Base-by-base conservation (phyloP, 495 filamentous ascomycete genomes). In the Lasiosphaeris hirsuta region DNA sequence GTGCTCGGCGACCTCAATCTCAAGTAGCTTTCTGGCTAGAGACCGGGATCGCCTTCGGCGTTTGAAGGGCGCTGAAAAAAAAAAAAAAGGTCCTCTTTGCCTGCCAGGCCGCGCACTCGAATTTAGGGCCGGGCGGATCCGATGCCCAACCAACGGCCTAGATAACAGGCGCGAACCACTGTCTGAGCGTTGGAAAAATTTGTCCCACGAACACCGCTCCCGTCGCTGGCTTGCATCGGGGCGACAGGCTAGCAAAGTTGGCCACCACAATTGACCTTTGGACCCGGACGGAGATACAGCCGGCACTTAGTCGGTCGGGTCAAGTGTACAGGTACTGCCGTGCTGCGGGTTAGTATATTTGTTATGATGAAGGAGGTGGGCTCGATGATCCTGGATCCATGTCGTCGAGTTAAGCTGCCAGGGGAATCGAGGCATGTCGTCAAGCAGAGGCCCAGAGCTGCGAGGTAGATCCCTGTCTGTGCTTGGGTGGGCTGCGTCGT, bases 381-480 rank as follows among this genome's bases (percentile, higher is more conserved):
- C 13, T 63, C 23, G 8, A 63, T 18, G 59, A 67, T 60, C 62
- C 62, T 51, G 47, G 64, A 65, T 69, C 67, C 67, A 69, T 69
- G 67, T 69, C 62, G 64, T 67, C 52, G 64, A 63, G 50, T 67
- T 67, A 62, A 64, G 55, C 43, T 51, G 54, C 53, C 58, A 66
- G 57, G 59, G 52, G 54, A 66, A 53, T 60, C 41, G 58, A 63
- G 53, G 59, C 52, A 60, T 66, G 64, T 65, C 64, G 66, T 67
- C 60, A 65, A 65, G 57, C 60, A 55, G 56, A 51, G 42, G 63
- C 56, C 53, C 54, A 58, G 36, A 40, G 44, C 59, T 69, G 67
- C 63, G 60, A 56, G 54, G 66, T 60, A 60, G 64, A 71, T 67
- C 68, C 61, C 57, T 65, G 68, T 71, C 66, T 23, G 66, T 67